Evolutionary conservation across 2,329 filamentous ascomycete species (phyloP).

Genomic region (Neofusicoccum ribis): DNA sequence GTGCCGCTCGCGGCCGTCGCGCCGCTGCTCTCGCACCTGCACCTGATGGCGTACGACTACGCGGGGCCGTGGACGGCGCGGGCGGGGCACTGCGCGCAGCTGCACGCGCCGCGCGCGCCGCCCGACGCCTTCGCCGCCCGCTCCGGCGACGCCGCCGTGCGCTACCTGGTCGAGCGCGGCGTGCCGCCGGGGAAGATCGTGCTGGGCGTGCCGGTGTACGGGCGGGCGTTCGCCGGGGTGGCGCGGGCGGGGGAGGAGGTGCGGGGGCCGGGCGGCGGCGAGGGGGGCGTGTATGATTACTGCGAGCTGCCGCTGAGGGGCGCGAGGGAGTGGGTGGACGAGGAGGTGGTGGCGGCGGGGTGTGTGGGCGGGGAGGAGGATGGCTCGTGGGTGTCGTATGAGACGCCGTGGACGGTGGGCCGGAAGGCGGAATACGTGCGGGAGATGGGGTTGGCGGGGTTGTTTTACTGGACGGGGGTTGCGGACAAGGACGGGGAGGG

Average conservation of each 20-base stretch:
- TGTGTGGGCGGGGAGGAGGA: slow-evolving; percentile 64
- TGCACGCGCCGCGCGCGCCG: no score
- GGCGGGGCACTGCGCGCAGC: no score
- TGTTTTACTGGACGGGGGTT: slow-evolving; percentile 51
- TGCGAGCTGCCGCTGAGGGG: slow-evolving; percentile 62
- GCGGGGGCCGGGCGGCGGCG: slow-evolving; percentile 49
- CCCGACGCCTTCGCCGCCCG: no score
- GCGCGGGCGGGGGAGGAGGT: slow-evolving; percentile 66
- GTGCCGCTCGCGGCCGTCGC: no score
- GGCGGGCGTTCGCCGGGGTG: no score
- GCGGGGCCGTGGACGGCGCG: no score
- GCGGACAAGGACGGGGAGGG: neutral
- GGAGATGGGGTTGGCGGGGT: slow-evolving; percentile 68
- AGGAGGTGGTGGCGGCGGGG: slow-evolving; percentile 63
- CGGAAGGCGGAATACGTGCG: slow-evolving; percentile 74
- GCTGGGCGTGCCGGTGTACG: no score
- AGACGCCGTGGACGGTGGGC: slow-evolving; percentile 73
- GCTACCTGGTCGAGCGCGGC: no score
- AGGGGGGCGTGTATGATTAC: slow-evolving; percentile 73
- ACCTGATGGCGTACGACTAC: no score
- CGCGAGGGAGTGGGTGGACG: slow-evolving; percentile 68
- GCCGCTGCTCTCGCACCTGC: no score
- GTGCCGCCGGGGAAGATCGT: no score
- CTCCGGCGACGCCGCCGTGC: no score
- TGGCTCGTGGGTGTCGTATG: slow-evolving; percentile 72